Evolutionary conservation across 2,329 filamentous ascomycete genomes (phyloP).

Genomic region (Gnomoniopsis sp.): DNA sequence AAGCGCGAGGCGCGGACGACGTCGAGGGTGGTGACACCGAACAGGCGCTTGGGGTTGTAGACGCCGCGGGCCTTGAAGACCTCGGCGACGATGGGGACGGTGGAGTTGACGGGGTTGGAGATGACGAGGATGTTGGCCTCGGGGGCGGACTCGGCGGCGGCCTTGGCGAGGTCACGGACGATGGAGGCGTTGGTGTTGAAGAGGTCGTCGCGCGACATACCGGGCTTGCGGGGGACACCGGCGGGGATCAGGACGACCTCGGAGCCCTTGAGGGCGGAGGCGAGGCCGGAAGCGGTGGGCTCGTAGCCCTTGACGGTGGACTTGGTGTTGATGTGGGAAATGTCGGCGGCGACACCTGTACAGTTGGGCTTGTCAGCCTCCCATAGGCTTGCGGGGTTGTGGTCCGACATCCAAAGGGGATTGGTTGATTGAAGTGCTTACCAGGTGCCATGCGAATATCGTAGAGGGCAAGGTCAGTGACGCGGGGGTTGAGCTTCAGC

Average conservation of each 20-base stretch:
- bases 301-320: slow-evolving; percentile 89
- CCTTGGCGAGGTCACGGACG: slow-evolving; percentile 96
- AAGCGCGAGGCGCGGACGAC: slow-evolving; percentile 97
- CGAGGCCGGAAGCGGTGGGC: slow-evolving; percentile 71
- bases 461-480: slow-evolving; percentile 92
- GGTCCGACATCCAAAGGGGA: not conserved
- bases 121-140: slow-evolving; percentile 97
- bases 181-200: slow-evolving; percentile 99
- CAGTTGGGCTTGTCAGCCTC: slow-evolving; percentile 25
- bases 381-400: no score
- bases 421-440: slow-evolving; percentile 36
- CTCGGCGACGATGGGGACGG: slow-evolving; percentile 95
- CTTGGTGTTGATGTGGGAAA: slow-evolving; percentile 99
- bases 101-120: slow-evolving; percentile 99
- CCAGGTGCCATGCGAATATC: slow-evolving; percentile 93
- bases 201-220: slow-evolving; percentile 99
- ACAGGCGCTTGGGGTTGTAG: slow-evolving; percentile 99
- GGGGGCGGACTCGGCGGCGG: slow-evolving; percentile 80
- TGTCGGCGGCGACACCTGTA: slow-evolving; percentile 94
- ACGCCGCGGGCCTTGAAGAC: slow-evolving; percentile 93
- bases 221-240: slow-evolving; percentile 97
- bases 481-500: slow-evolving; percentile 96
- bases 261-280: slow-evolving; percentile 75
- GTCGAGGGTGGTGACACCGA: slow-evolving; percentile 98
- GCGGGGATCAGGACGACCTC: slow-evolving; percentile 97